phyloP scores from a whole-genome alignment of 768 basidiomycete species.

The Pleurotus salmoneostramineus region DNA sequence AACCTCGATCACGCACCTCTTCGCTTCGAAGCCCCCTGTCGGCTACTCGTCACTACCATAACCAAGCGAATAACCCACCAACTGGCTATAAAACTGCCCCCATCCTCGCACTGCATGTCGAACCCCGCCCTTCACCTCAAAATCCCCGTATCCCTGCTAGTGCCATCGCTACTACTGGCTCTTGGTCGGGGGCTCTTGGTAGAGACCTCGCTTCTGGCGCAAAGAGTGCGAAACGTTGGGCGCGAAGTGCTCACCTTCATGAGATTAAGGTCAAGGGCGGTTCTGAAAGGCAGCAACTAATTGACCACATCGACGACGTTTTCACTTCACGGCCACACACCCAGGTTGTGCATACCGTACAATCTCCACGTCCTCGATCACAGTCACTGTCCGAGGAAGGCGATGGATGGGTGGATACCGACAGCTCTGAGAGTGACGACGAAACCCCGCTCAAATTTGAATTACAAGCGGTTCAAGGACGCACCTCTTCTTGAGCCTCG shows the following conservation, averaged over 20 bases:
- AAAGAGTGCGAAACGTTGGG: slow-evolving; percentile 11
- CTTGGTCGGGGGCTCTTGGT: slow-evolving; percentile 3
- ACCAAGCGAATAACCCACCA: not conserved
- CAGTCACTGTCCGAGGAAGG: not conserved
- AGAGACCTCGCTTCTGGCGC: slow-evolving; percentile 1
- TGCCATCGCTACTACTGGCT: not conserved
- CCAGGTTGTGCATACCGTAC: not conserved
- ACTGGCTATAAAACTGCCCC: not conserved
- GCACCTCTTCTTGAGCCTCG: not conserved
- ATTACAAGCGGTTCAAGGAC: not conserved
- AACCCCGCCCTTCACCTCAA: not conserved
- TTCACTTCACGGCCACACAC: not conserved
- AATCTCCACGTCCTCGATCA: not conserved
- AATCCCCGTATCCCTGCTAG: not conserved
- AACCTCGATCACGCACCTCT: slow-evolving; percentile 24
- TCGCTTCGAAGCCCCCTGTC: slow-evolving; percentile 19
- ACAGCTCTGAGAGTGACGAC: slow-evolving; percentile 3
- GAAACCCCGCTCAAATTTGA: not conserved
- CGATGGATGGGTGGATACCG: slow-evolving; percentile 14
- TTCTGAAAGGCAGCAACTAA: not conserved
- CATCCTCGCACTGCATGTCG: not conserved
- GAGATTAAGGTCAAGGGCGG: slow-evolving; percentile 3
- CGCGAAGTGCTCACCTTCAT: slow-evolving; percentile 14
- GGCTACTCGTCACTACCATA: not conserved
- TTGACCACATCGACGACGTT: not conserved